Base-by-base conservation (phyloP, 169 alveolate species). In the Pseudocohnilembus persalinus region DNA sequence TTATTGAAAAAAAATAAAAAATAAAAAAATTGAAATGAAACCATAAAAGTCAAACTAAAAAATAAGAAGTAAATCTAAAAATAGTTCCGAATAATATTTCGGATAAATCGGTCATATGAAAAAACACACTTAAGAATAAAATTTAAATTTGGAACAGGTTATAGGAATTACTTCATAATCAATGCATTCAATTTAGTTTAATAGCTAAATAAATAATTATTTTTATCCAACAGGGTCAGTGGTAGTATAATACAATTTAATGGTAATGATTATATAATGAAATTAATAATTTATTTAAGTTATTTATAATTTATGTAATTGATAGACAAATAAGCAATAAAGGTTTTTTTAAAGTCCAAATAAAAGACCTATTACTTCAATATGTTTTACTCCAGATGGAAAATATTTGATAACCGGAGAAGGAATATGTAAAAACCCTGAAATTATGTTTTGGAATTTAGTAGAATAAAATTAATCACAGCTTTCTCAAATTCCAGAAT, bases 351-450 rank as follows among this genome's bases (percentile, higher is more conserved):
- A 89, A 72, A 90, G 90, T 27, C 89, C 92, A 73, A 90, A 92
- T 82, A 82, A 89, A 34, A 83, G 92, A 83, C 84, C 91, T 15
- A 88, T 91, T 81, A 87, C 93, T 0, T 93, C 96, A 80, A 74
- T 93, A 1, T 33, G 92, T 1, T 92, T 88, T 65, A 84, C 95
- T 20, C 76, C 88, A 25, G 83, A 87, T 76, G 96, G 97, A 11
- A 82, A 76, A 35, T 89, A 91, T 35, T 63, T 95, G 31, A 95
- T 94, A n/a, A 94, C 96, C 15, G 97, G 97, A 24, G 97, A 93
- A 83, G 96, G 96, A 31, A 89, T 92, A 29, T 90, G 94, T 29
- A 93, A 89, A 85, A 85, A 92, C 75, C 95, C 96, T 1, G 96
- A 95, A 87, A 90, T 95, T 15, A 92, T 92, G 92, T 82, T 83